Percentiles rank a stretch among this genome's conserved stretches.
Evolutionary conservation across 225 moss, liverwort and hornwort species (phyloP).

Genomic region (Sphagnum tenellum): DNA sequence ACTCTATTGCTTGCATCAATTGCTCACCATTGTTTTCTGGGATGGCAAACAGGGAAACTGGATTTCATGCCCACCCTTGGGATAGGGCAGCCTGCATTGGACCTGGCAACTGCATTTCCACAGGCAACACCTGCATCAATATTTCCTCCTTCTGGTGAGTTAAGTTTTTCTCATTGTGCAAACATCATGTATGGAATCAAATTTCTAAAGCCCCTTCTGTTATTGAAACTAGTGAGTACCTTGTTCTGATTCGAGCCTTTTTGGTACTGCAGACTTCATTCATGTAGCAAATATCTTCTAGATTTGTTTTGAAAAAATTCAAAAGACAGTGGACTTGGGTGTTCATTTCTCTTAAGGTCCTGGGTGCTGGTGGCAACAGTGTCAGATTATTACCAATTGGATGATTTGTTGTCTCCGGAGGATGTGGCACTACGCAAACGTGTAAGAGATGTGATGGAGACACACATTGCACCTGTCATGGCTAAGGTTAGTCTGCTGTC

Average conservation of each 20-base stretch:
- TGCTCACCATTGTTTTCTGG: conserved; percentile 4
- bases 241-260: too few species aligned
- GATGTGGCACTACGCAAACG: conserved; percentile 64
- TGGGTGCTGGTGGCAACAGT: conserved; percentile 29
- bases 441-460: conserved; percentile 72
- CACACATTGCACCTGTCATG: conserved; percentile 82
- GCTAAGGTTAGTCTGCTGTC: conserved; percentile 34
- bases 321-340: neutral
- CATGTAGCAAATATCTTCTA: neutral
- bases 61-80: conserved; percentile 55
- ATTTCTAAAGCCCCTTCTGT: too few species aligned
- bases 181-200: neutral
- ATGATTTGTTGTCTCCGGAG: conserved; percentile 69
- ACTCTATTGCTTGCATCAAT: too few species aligned
- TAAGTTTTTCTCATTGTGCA: neutral
- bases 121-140: conserved; percentile 86
- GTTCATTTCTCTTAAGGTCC: too few species aligned
- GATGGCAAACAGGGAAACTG: conserved; percentile 36
- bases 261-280: too few species aligned
- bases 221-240: too few species aligned
- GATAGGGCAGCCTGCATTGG: conserved; percentile 70
- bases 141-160: conserved; percentile 65
- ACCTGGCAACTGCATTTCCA: conserved; percentile 68
- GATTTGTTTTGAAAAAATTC: neutral
- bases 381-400: conserved; percentile 73